Base-by-base conservation (phyloP, 768 basidiomycete genomes). In the Podaxis sp. region DNA sequence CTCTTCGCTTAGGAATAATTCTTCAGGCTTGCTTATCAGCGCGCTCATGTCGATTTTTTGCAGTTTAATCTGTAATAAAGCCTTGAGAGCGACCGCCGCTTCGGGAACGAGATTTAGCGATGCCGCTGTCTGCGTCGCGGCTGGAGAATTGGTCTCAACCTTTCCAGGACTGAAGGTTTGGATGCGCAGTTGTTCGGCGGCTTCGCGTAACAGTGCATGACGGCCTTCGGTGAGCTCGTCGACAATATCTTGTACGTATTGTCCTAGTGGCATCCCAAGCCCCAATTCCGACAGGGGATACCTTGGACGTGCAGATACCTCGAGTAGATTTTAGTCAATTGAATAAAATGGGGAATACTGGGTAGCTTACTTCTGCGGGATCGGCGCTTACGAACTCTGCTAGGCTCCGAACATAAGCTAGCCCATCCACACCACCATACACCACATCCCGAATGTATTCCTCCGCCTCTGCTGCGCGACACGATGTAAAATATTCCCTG, bases 381-480 rank as follows among this genome's bases (percentile, higher is more conserved):
- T 75, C 70, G 8, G 86, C 78, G 62, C 76, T 70, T 36, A 87
- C 78, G 65, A 93, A 93, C 72, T 90, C 87, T 26, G 90, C 90
- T 59, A 93, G 68, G 70, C 91, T 93, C 64, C 88, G 79, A 57
- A 88, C 82, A 71, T 93, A 93, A 4, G 91, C 91, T 28, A 86
- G 73, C 1, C 91, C 91, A 60, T 91, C 89, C 0, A 85, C 79
- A 51, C 91, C 90, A 0, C 91, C 91, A 69, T 92, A 93, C 0
- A 93, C 90, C n/a, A 91, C 70, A 69, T 91, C 88, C 20, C 82
- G 75, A 17, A 93, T 51, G 67, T 88, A 90, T n/a, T 79, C 80
- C 73, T 90, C 87, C 1, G 83, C 89, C 24, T 82, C 79, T n/a
- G 72, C 71, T 12, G 82, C 84, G 4, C 78, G 75, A 54, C 76